phyloP scores from a whole-genome alignment of 148 eudicot genomes.

The Spergularia bocconei region DNA sequence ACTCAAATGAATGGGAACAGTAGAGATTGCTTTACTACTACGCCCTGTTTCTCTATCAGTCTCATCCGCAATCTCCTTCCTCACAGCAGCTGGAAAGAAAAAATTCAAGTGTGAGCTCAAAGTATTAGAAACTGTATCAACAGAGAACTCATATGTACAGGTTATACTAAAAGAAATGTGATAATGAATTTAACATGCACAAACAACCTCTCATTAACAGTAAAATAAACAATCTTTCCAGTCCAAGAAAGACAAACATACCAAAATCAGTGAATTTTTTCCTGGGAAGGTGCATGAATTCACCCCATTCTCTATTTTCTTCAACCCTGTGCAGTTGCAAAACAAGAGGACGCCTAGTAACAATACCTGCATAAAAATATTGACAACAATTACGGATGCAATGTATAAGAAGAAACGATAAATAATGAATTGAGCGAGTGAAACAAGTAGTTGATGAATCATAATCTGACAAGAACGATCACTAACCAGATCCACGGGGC shows the following conservation, averaged over 20 bases:
- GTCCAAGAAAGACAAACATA: conserved; percentile 29
- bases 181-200: not conserved
- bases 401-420: not conserved
- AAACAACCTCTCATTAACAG: conserved; percentile 11
- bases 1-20: conserved; percentile 94
- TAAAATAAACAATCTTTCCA: not conserved
- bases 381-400: conserved; percentile 2
- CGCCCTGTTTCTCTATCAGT: conserved; percentile 99
- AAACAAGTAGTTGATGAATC: not conserved
- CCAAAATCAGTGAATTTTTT: conserved; percentile 88
- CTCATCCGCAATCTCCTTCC: conserved; percentile 94
- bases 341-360: conserved; percentile 98
- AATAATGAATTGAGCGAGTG: not conserved
- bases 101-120: conserved; percentile 22
- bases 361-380: conserved; percentile 61
- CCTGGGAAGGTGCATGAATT: conserved; percentile 87
- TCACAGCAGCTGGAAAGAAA: conserved; percentile 73
- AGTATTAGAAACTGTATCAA: not conserved
- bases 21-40: conserved; percentile 69
- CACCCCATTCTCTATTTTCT: conserved; percentile 93
- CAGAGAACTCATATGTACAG: not conserved
- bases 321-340: conserved; percentile 90
- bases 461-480: not conserved
- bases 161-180: not conserved
- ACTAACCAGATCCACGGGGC: conserved; percentile 98